Conservation (phyloP, 495 filamentous ascomycete genomes). For the Emericellopsis terricola region DNA sequence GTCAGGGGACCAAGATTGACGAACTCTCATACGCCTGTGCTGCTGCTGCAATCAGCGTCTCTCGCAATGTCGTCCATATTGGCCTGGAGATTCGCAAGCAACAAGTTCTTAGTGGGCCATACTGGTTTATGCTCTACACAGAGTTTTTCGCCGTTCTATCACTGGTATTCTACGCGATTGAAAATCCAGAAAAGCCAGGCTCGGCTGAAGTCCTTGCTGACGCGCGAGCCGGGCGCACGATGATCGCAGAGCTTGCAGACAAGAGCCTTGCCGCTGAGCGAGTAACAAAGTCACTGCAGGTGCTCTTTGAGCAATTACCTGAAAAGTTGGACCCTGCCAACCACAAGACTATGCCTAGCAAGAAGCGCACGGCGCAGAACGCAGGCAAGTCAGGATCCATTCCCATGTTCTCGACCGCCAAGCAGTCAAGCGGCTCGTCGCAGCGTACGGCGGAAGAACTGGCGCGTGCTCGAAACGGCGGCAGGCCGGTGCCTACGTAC, state of each 20-base stretch:
- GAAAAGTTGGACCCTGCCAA: conserved; percentile 36
- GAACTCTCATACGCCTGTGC: conserved; percentile 82
- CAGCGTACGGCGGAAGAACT: conserved; percentile 28
- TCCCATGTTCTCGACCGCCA: conserved; percentile 9
- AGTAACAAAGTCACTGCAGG: conserved; percentile 58
- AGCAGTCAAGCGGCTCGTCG: conserved; percentile 1
- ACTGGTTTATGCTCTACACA: conserved; percentile 95
- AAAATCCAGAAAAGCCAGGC: conserved; percentile 69
- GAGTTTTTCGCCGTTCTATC: conserved; percentile 89
- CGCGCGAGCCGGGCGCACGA: conserved; percentile 64
- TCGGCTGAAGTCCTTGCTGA: conserved; percentile 64
- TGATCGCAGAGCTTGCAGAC: conserved; percentile 58
- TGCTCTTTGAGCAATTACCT: conserved; percentile 68
- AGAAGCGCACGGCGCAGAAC: conserved; percentile 36
- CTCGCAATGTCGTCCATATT: conserved; percentile 87
- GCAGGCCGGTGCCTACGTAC: neutral
- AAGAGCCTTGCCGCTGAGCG: conserved; percentile 79
- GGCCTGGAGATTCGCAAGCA: conserved; percentile 74
- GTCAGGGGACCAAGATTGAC: conserved; percentile 51
- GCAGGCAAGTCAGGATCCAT: conserved; percentile 17
- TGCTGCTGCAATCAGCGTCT: conserved; percentile 79
- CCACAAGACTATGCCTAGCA: conserved; percentile 14
- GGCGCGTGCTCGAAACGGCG: conserved; percentile 22
- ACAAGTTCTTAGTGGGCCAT: conserved; percentile 69
- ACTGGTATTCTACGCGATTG: conserved; percentile 73